These are phyloP conservation scores for Chrysopogon serrulatus DNA, from an alignment of 176 grass and related monocot genomes.

Conservation along the genomic window DNA sequence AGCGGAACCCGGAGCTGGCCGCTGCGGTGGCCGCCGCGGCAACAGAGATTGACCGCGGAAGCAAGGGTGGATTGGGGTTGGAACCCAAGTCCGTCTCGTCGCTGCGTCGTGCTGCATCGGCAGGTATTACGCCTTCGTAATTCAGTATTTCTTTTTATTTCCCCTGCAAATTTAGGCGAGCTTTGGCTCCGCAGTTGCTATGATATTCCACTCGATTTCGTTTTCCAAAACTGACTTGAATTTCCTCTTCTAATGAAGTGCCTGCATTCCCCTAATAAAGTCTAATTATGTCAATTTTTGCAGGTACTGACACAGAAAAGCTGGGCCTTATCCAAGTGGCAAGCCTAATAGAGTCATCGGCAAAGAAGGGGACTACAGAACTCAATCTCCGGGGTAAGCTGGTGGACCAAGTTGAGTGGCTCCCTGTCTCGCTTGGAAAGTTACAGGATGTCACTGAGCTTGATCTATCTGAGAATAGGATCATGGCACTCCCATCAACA, in stretches of 20 bases:
- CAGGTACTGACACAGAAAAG: constrained; percentile 53
- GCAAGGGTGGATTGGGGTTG: constrained; percentile 21
- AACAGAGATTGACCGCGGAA: constrained; percentile 27
- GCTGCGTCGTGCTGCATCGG: constrained; percentile 33
- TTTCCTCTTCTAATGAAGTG: no score
- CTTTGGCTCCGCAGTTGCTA: neutral
- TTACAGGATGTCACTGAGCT: constrained; percentile 78
- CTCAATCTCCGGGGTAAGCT: constrained; percentile 83
- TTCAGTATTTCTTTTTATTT: neutral
- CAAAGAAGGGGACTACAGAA: constrained; percentile 62
- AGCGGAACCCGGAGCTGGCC: neutral
- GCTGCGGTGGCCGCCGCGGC: neutral
- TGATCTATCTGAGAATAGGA: constrained; percentile 86
- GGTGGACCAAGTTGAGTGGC: constrained; percentile 92
- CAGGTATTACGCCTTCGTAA: constrained; percentile 33
- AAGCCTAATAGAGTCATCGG: constrained; percentile 83
- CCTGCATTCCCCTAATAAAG: no score
- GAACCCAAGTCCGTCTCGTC: constrained; percentile 29
- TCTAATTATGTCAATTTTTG: constrained; percentile 14
- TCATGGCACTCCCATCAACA: constrained; percentile 78
- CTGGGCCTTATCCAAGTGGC: constrained; percentile 97
- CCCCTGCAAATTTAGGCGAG: neutral
- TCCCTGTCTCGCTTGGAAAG: constrained; percentile 91
- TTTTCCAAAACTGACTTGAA: neutral
- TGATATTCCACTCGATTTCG: neutral